Conservation (phyloP, 2,329 filamentous ascomycete species). For the Colletotrichum sp. region DNA sequence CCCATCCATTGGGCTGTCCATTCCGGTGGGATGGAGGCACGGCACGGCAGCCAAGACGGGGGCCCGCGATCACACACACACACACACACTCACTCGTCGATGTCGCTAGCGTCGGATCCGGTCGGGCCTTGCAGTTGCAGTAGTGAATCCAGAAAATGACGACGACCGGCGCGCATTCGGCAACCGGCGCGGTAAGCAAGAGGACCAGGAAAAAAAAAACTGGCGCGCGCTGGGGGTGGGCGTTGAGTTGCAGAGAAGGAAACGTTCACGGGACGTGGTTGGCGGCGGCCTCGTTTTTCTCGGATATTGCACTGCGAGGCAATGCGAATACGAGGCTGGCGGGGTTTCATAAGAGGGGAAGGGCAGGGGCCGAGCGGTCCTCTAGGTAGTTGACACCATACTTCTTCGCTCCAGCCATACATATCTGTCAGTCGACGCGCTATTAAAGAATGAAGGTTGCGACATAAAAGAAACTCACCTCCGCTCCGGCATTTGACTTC, state of each 20-base stretch:
- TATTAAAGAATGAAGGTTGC: neutral
- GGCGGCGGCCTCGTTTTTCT: slow-evolving; percentile 19
- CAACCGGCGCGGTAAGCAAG: neutral
- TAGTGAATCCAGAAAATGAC: neutral
- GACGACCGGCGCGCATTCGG: neutral
- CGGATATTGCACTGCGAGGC: slow-evolving; percentile 1
- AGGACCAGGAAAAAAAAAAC: neutral
- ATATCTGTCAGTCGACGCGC: neutral
- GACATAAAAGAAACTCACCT: neutral
- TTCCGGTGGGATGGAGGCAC: neutral
- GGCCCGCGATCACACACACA: neutral
- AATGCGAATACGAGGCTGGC: slow-evolving; percentile 13
- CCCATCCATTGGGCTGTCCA: slow-evolving; percentile 21
- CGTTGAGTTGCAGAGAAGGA: slow-evolving; percentile 12
- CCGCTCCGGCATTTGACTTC: neutral
- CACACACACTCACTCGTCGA: neutral
- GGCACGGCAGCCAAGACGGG: neutral
- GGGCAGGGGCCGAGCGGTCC: slow-evolving; percentile 1
- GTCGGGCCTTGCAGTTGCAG: neutral
- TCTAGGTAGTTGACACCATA: neutral
- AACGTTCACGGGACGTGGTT: slow-evolving; percentile 8
- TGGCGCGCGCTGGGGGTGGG: neutral
- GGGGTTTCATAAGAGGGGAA: neutral
- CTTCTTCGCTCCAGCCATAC: neutral
- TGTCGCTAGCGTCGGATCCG: neutral